phyloP scores from a whole-genome alignment of 2,329 filamentous ascomycete species.

The Hymenoscyphus infarciens region DNA sequence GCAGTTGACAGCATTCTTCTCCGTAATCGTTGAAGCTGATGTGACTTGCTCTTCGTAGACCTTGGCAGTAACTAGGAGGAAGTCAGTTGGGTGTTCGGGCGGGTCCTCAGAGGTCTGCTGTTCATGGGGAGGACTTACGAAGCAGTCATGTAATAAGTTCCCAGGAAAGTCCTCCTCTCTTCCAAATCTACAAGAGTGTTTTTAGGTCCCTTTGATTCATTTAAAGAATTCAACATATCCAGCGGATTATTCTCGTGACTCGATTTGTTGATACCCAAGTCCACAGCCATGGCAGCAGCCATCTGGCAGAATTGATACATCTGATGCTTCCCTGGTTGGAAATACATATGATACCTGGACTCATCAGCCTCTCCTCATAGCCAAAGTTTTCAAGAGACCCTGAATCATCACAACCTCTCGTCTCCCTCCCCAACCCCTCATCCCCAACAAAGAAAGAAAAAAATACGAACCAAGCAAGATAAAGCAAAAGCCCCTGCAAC shows the following conservation, averaged over 20 bases:
- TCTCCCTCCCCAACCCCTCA: background rate
- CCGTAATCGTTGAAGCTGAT: conserved; percentile 28
- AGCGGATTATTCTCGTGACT: background rate
- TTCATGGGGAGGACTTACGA: conserved; percentile 23
- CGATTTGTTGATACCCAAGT: conserved; percentile 30
- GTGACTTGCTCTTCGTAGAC: conserved; percentile 29
- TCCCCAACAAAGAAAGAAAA: background rate
- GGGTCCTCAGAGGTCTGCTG: background rate
- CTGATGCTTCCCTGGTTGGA: conserved; percentile 32
- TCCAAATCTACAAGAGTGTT: conserved; percentile 24
- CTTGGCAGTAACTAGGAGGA: conserved; percentile 24
- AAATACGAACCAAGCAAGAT: conserved; percentile 51
- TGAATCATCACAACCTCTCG: background rate
- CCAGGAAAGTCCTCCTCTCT: conserved; percentile 27
- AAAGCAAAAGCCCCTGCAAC: conserved; percentile 54
- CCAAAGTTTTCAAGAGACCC: background rate
- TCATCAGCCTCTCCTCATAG: background rate
- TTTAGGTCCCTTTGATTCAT: background rate
- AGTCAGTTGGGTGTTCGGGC: background rate
- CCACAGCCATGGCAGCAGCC: conserved; percentile 31
- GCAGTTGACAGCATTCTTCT: conserved; percentile 24
- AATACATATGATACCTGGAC: conserved; percentile 33
- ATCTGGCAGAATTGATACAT: conserved; percentile 36
- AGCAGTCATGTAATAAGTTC: conserved; percentile 30
- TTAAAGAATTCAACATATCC: background rate